These are phyloP conservation scores for Apiospora koreana DNA, from an alignment of 2,329 filamentous ascomycete species.

Conservation along the genomic window DNA sequence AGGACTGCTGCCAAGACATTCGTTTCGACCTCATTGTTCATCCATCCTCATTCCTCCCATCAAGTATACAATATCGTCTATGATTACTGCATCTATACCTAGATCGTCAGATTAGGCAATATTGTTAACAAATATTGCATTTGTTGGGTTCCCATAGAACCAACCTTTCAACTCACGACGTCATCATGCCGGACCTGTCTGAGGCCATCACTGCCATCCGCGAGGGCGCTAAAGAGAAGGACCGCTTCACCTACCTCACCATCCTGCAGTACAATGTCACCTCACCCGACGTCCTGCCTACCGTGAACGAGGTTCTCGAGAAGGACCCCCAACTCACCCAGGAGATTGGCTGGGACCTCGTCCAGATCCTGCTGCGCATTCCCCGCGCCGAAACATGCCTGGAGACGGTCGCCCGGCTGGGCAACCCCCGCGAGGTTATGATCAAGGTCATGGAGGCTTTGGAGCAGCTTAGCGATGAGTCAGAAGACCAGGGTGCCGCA, in stretches of 20 bases:
- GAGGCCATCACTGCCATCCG: constrained; percentile 33
- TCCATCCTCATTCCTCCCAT: neutral
- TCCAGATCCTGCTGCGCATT: constrained; percentile 71
- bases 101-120: neutral
- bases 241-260: constrained; percentile 76
- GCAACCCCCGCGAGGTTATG: constrained; percentile 80
- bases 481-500: constrained; percentile 35
- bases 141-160: neutral
- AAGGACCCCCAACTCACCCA: constrained; percentile 68
- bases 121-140: neutral
- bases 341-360: constrained; percentile 83
- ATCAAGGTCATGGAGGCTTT: constrained; percentile 77
- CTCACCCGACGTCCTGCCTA: constrained; percentile 64
- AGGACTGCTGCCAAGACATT: neutral
- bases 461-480: constrained; percentile 54
- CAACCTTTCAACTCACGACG: neutral
- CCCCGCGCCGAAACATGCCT: constrained; percentile 71
- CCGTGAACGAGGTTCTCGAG: constrained; percentile 64
- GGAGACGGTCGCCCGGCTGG: constrained; percentile 72
- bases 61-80: neutral
- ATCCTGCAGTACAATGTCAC: constrained; percentile 72
- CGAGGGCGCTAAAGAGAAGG: constrained; percentile 38
- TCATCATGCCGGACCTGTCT: constrained; percentile 12
- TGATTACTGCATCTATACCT: neutral
- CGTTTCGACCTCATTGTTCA: neutral